Evolutionary conservation across 371 early-diverging fungal genomes (phyloP), one percentile per base, ranked within the genome.

Genomic region (Syncephalastrum racemosum): DNA sequence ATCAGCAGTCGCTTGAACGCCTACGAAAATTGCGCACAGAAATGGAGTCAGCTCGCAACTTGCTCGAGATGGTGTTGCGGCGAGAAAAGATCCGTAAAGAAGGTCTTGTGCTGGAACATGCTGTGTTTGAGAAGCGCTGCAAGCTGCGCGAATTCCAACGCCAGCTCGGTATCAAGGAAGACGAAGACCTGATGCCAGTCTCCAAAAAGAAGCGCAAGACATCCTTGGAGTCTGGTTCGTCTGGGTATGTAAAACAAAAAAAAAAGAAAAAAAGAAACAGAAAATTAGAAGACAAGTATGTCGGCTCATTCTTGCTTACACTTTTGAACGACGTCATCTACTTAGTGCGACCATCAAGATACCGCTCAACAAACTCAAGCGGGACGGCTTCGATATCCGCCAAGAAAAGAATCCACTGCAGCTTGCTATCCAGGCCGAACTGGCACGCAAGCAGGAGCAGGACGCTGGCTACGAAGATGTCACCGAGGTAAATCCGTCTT

Each of bases 1-100:
- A 98, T 66, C 83, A 86, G 42, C 88, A 87, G 50, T 89, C 92
- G 2, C 61, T 94, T 18, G 91, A 96, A 54, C 89, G 90, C 50
- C 80, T 97, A 22, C 81, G 86, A 15, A 80, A 85, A 54, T 73
- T 98, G 53, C 92, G 91, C 15, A 70, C 77, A 49, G 93, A 96
- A 54, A 74, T 98, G 86, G 81, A 86, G 49, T 70, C 71, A 51
- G 93, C 91, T 1, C 70, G 87, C 43, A 75, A 77, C 54, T 56
- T 98, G 36, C 69, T 94, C 19, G 93, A 93, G 56, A 81, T 88
- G 80, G 91, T 93, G 15, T 62, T 81, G n/a, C 76, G 85, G 42
- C 83, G 95, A 48, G 96, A 96, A 71, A 80, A 80, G 64, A 68
- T 77, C 41, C 80, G 90, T 41, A 78, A 81, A 52, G 90, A 93